These are phyloP conservation scores for Penicillium sp. DNA, from an alignment of 2,329 filamentous ascomycete species.

Conservation along the genomic window DNA sequence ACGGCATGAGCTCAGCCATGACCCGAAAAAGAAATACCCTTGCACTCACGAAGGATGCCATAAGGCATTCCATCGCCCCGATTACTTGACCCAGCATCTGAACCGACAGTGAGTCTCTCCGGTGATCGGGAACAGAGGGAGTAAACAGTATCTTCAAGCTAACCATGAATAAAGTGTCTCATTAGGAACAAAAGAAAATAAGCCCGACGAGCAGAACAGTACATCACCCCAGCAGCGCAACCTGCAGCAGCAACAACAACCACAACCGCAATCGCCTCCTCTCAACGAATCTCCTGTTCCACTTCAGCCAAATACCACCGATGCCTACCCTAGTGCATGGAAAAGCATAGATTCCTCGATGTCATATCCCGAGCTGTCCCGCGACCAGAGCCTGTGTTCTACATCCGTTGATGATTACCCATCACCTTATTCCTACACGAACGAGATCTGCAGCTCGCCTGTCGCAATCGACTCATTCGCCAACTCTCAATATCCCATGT, in stretches of 20 bases:
- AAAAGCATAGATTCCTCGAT: conserved; percentile 7
- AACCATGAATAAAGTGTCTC: neutral
- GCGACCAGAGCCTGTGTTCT: conserved; percentile 1
- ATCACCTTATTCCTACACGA: conserved; percentile 6
- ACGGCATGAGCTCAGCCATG: conserved; percentile 50
- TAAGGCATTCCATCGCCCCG: conserved; percentile 48
- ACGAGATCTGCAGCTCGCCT: conserved; percentile 7
- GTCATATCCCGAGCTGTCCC: neutral
- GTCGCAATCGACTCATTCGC: conserved; percentile 1
- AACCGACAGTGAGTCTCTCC: conserved; percentile 45
- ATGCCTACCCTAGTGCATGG: neutral
- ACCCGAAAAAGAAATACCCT: conserved; percentile 42
- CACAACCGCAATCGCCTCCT: neutral
- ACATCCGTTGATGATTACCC: neutral
- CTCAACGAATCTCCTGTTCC: neutral
- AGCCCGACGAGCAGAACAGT: neutral
- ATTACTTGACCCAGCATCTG: conserved; percentile 48
- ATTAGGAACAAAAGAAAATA: neutral
- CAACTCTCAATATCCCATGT: neutral
- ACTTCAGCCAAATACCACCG: neutral
- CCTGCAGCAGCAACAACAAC: neutral
- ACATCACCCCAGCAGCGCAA: neutral
- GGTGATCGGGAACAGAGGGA: neutral
- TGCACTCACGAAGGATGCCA: conserved; percentile 44
- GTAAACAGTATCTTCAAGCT: neutral